Base-by-base conservation (phyloP, 2,329 filamentous ascomycete species). In the Xylaria hypoxylon region DNA sequence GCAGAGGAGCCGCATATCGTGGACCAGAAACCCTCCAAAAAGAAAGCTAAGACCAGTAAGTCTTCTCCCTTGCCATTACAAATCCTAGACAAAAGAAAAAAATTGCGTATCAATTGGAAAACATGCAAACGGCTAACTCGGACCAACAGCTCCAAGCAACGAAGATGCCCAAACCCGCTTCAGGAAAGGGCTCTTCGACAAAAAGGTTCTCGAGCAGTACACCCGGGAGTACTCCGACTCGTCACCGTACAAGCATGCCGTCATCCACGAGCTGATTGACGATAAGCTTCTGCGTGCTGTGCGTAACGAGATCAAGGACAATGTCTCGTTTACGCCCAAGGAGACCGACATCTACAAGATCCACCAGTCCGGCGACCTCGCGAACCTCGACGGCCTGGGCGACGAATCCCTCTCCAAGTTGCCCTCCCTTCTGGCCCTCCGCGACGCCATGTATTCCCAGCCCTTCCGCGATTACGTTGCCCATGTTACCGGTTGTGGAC, bases 261-360 rank as follows among this genome's bases (percentile, higher is more conserved):
- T 99, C 58, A 97, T 99, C 76, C 85, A 89, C 72, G 84, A 87
- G 60, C 84, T 99, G 48, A 90, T 98, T 77, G 85, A 96, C 80
- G 91, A 95, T 74, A 80, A 84, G 53, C 89, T 99, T 19, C 88
- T 99, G 52, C 94, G 94, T 75, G 85, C 88, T 62, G 96, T 99
- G 66, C 94, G 96, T 77, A 82, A 87, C 75, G 96, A 99, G 82
- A 95, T 98, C 79, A 90, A 91, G 79, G 86, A 91, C 72, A 94
- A 97, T 77, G 92, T 99, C 72, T 90, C 92, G 72, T 99, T 99
- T 82, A 97, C 96, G 13, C 94, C 94, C 74, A 99, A 99, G 80
- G 96, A 99, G 81, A 99, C 96, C 53, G 96, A 99, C 79, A 99
- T 99, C 74, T 99, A 99, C 87, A 97, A 96, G 81, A 98, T 99